These are phyloP conservation scores for Ogataea naganishii DNA, from an alignment of 805 yeast genomes.

Conservation along the genomic window DNA sequence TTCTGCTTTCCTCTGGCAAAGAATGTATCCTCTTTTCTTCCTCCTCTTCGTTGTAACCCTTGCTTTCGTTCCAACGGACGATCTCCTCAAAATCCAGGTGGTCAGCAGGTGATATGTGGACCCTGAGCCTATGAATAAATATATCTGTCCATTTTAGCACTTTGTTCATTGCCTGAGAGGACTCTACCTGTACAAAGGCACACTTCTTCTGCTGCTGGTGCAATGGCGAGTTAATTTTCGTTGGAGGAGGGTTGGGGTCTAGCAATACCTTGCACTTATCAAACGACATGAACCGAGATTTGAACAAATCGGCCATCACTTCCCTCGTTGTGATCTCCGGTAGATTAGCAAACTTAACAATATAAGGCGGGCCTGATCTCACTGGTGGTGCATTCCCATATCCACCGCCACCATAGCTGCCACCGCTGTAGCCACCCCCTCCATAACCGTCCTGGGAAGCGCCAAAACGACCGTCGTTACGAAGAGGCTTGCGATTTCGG, in stretches of 20 bases:
- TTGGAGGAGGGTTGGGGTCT: constrained; percentile 21
- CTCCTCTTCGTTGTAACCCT: constrained; percentile 18
- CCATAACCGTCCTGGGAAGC: constrained; percentile 5
- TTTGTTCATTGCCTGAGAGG: constrained; percentile 43
- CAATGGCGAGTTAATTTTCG: constrained; percentile 27
- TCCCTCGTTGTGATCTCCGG: constrained; percentile 46
- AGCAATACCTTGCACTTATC: constrained; percentile 50
- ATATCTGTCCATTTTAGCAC: constrained; percentile 59
- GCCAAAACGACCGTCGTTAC: constrained; percentile 3
- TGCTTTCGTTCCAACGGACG: constrained; percentile 17
- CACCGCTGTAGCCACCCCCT: constrained; percentile 5
- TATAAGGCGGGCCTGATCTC: constrained; percentile 45
- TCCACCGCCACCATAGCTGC: constrained; percentile 5
- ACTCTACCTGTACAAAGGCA: constrained; percentile 52
- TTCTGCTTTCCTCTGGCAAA: constrained; percentile 1
- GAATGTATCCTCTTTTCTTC: constrained; percentile 13
- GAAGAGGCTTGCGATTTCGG: constrained; percentile 2
- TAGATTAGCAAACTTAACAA: constrained; percentile 52
- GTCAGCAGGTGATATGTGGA: constrained; percentile 26
- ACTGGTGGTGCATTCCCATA: constrained; percentile 5
- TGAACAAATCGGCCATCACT: constrained; percentile 50
- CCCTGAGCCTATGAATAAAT: constrained; percentile 25
- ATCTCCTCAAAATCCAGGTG: constrained; percentile 29
- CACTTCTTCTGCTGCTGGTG: constrained; percentile 38
- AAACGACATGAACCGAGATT: constrained; percentile 50